Evolutionary conservation across 768 basidiomycete genomes (phyloP).

Genomic region (Suillus placidus): DNA sequence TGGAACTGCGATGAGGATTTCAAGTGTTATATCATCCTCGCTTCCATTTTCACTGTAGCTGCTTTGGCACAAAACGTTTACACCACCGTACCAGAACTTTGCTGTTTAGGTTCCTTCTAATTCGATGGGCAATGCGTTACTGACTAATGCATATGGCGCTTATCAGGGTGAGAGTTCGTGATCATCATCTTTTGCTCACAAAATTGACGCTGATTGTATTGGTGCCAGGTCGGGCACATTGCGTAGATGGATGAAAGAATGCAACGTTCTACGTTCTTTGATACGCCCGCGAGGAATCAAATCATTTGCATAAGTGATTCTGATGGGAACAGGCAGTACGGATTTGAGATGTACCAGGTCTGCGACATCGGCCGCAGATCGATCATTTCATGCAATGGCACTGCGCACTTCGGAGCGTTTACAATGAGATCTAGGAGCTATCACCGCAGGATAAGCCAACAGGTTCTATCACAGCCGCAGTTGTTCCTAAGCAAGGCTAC

Average conservation of each 20-base stretch:
- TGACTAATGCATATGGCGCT: constrained; percentile 9
- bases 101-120: constrained; percentile 5
- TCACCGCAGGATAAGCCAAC: background rate
- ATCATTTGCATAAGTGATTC: background rate
- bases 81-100: constrained; percentile 28
- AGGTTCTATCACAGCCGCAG: background rate
- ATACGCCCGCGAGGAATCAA: background rate
- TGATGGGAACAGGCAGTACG: background rate
- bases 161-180: constrained; percentile 7
- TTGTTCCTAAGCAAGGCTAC: background rate
- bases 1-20: background rate
- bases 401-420: background rate
- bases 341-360: background rate
- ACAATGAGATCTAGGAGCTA: background rate
- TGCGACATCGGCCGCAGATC: background rate
- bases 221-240: background rate
- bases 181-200: background rate
- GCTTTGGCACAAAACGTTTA: constrained; percentile 42
- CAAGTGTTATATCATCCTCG: background rate
- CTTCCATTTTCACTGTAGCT: background rate
- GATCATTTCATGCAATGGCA: background rate
- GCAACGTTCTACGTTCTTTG: background rate
- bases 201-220: background rate
- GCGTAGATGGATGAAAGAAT: background rate
- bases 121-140: background rate